Evolutionary conservation across 2,329 filamentous ascomycete species (phyloP).

Genomic region (Pseudogymnoascus sp.): DNA sequence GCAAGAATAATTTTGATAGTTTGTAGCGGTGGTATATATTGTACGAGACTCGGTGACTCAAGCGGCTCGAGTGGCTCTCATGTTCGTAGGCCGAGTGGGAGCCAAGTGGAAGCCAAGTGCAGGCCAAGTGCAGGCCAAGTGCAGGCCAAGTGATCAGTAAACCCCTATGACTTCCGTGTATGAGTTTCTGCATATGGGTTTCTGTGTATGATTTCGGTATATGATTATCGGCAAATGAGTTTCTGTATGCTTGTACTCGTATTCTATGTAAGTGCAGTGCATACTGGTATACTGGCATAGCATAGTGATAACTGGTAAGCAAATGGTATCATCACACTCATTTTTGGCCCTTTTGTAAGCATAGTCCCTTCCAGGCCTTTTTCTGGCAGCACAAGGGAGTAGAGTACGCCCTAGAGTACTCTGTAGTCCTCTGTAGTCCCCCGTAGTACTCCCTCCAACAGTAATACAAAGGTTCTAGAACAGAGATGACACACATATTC

Average conservation of each 20-base stretch:
- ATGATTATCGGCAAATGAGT: no score
- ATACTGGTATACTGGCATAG: no score
- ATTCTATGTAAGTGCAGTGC: neutral
- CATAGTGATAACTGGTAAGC: neutral
- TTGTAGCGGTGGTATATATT: slow-evolving; percentile 12
- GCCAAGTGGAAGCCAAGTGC: neutral
- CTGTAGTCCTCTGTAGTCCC: no score
- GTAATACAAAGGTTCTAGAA: neutral
- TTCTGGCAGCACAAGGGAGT: no score
- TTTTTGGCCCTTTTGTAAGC: neutral
- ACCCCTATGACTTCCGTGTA: neutral
- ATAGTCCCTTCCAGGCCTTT: neutral
- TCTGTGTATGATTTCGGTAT: neutral
- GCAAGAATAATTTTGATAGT: slow-evolving; percentile 16
- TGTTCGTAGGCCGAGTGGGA: neutral
- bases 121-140: neutral
- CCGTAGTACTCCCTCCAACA: neutral
- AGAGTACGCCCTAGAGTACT: no score
- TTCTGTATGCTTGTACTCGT: neutral
- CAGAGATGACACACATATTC: neutral
- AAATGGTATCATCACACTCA: neutral
- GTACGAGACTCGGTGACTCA: neutral
- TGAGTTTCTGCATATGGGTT: neutral
- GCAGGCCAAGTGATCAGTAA: neutral
- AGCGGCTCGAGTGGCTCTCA: neutral